Percentiles rank a stretch among this genome's conserved stretches.
phyloP scores from a whole-genome alignment of 306 rosid genomes.

The Fragaria nilgerrensis region DNA sequence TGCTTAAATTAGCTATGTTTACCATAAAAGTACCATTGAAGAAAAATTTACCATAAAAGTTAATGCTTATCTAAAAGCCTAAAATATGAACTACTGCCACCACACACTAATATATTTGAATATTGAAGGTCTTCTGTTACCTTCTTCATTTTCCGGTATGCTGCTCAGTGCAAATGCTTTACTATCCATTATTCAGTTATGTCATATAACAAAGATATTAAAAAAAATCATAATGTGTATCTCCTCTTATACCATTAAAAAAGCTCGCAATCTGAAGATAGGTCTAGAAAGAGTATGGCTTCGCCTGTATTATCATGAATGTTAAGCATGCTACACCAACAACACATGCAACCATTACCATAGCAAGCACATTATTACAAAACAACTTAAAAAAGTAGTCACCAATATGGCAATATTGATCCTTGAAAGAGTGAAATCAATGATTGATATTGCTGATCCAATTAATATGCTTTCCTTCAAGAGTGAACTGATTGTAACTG shows the following conservation, averaged over 20 bases:
- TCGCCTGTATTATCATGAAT: slow-evolving; percentile 53
- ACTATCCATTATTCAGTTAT: slow-evolving; percentile 13
- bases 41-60: no score
- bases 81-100: no score
- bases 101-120: no score
- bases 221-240: slow-evolving; percentile 58
- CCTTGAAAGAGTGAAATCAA: slow-evolving; percentile 87
- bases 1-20: no score
- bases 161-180: slow-evolving; percentile 76
- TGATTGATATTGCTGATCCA: slow-evolving; percentile 73
- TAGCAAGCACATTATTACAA: not conserved
- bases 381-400: slow-evolving; percentile 2
- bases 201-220: not conserved
- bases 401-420: slow-evolving; percentile 63
- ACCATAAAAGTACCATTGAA: no score
- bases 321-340: slow-evolving; percentile 18
- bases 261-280: slow-evolving; percentile 72
- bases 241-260: slow-evolving; percentile 81
- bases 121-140: slow-evolving; percentile 54
- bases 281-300: slow-evolving; percentile 75
- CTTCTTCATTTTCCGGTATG: slow-evolving; percentile 89
- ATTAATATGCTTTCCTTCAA: slow-evolving; percentile 69
- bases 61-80: no score
- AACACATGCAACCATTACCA: slow-evolving; percentile 13
- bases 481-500: slow-evolving; percentile 60